These are phyloP conservation scores for Triadica sebifera DNA, from an alignment of 345 rosid species.

Conservation along the genomic window DNA sequence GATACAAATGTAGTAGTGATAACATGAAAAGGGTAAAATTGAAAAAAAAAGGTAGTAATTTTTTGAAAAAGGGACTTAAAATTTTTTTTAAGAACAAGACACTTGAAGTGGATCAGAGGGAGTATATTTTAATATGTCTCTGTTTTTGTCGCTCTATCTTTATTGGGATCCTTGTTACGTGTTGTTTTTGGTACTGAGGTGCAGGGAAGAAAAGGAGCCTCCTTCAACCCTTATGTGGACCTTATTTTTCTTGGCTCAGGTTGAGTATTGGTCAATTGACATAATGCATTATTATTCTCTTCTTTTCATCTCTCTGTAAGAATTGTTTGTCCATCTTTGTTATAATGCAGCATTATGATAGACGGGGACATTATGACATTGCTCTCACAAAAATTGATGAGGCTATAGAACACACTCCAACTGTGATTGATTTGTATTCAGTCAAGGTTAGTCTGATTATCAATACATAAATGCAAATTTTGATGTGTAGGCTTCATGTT, in stretches of 20 bases:
- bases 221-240: slow-evolving; percentile 94
- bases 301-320: slow-evolving; percentile 1
- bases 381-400: slow-evolving; percentile 83
- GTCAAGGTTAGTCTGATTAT: slow-evolving; percentile 62
- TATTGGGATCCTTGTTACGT: slow-evolving; percentile 3
- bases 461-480: background rate
- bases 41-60: no score
- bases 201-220: slow-evolving; percentile 87
- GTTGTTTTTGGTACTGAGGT: slow-evolving; percentile 15
- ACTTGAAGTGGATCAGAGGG: no score
- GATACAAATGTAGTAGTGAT: no score
- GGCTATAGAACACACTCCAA: slow-evolving; percentile 93
- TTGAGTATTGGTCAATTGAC: slow-evolving; percentile 17
- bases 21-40: no score
- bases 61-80: no score
- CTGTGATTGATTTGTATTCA: slow-evolving; percentile 91
- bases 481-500: background rate
- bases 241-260: slow-evolving; percentile 97
- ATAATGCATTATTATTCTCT: background rate
- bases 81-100: no score
- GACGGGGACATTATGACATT: slow-evolving; percentile 70
- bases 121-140: background rate
- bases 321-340: slow-evolving; percentile 14
- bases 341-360: slow-evolving; percentile 90
- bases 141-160: background rate